A percentile compares a stretch with the other conserved stretches of the same genome.
These are phyloP conservation scores for Penicillium sp. DNA, from an alignment of 2,329 filamentous ascomycete genomes.

Conservation along the genomic window DNA sequence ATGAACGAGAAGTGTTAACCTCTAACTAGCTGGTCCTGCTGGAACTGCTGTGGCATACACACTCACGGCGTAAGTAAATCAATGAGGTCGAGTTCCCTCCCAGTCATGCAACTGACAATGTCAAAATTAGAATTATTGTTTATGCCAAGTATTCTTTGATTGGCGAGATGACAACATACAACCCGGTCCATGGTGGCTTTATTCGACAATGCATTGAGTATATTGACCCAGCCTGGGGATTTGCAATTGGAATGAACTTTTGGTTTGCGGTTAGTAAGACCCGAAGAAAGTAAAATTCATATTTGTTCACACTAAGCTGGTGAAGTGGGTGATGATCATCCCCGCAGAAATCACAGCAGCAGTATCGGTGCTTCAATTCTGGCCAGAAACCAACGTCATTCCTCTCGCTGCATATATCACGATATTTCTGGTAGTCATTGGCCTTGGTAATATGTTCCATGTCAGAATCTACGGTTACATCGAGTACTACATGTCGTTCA, in stretches of 20 bases:
- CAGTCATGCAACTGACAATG: neutral
- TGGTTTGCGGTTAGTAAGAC: conserved; percentile 37
- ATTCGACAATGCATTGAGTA: conserved; percentile 42
- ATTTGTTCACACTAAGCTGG: neutral
- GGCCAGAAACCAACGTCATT: conserved; percentile 36
- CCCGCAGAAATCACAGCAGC: conserved; percentile 46
- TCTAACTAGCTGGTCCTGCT: conserved; percentile 37
- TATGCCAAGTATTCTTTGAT: conserved; percentile 43
- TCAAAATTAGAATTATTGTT: conserved; percentile 36
- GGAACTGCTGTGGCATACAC: conserved; percentile 44
- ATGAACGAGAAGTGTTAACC: neutral
- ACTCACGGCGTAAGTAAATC: conserved; percentile 35
- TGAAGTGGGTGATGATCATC: conserved; percentile 41
- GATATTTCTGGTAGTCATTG: conserved; percentile 39
- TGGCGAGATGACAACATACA: conserved; percentile 42
- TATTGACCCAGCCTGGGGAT: conserved; percentile 43
- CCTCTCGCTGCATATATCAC: conserved; percentile 43
- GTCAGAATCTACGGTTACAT: conserved; percentile 40
- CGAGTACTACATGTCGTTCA: conserved; percentile 41
- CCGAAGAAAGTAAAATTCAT: neutral
- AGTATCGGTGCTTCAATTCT: conserved; percentile 41
- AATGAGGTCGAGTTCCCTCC: neutral
- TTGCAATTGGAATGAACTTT: conserved; percentile 44
- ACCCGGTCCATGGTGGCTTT: conserved; percentile 43
- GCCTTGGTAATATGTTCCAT: conserved; percentile 36